A percentile compares a stretch with the other conserved stretches of the same genome.
phyloP scores from a whole-genome alignment of 2,329 filamentous ascomycete genomes.

The Monilinia polystroma region DNA sequence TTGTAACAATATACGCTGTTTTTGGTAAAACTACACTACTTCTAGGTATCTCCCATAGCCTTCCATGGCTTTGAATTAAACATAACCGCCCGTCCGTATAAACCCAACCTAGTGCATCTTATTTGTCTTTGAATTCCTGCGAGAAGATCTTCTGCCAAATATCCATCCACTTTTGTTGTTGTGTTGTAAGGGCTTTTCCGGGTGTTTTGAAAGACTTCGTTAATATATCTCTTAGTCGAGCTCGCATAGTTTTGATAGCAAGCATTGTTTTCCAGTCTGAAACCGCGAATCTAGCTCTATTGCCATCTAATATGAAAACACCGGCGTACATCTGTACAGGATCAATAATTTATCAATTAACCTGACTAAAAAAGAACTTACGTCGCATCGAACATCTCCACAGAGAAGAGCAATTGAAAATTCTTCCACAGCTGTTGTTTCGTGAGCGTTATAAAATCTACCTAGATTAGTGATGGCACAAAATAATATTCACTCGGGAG shows the following conservation, averaged over 20 bases:
- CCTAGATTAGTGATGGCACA: conserved; percentile 28
- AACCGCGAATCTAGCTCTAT: conserved; percentile 78
- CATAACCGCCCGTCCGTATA: neutral
- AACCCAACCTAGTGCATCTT: conserved; percentile 5
- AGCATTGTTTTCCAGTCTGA: conserved; percentile 89
- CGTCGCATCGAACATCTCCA: conserved; percentile 84
- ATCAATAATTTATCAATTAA: conserved; percentile 26
- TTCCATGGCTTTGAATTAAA: neutral
- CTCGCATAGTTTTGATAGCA: conserved; percentile 78
- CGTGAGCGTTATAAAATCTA: conserved; percentile 83
- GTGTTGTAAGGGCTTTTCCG: conserved; percentile 59
- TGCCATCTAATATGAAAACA: conserved; percentile 82
- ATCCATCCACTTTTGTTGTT: conserved; percentile 72
- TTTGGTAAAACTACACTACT: neutral
- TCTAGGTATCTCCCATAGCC: conserved; percentile 10
- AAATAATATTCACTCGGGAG: neutral
- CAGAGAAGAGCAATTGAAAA: conserved; percentile 82
- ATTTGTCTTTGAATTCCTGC: conserved; percentile 39
- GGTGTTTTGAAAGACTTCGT: conserved; percentile 67
- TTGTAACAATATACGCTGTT: neutral
- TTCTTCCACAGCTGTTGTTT: conserved; percentile 77
- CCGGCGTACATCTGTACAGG: conserved; percentile 74
- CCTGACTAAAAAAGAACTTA: conserved; percentile 43
- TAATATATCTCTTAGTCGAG: conserved; percentile 72
- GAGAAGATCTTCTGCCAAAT: conserved; percentile 71